Evolutionary conservation across 352 stramenopile species (phyloP).

Genomic region (Phytophthora colocasiae): DNA sequence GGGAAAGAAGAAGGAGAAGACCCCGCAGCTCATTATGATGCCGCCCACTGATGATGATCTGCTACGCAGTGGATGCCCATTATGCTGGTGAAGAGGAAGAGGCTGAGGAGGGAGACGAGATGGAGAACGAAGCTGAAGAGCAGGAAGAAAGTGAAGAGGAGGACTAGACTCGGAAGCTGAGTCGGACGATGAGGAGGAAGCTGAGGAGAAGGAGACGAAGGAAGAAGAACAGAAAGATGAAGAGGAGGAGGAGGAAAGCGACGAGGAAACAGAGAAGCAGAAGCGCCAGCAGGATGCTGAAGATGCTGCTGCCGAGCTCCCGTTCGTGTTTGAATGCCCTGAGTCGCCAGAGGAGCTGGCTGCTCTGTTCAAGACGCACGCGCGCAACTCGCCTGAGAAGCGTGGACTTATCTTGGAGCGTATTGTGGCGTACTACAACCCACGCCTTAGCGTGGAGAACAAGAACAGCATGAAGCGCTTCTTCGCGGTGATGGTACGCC

Average conservation of each 20-base stretch:
- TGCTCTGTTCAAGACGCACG: conserved; percentile 91
- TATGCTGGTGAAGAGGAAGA: conserved; percentile 57
- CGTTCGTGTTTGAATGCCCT: conserved; percentile 95
- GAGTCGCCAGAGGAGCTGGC: conserved; percentile 92
- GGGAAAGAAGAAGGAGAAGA: conserved; percentile 53
- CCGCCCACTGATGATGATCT: conserved; percentile 91
- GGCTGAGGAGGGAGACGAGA: conserved; percentile 67
- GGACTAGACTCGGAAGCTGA: conserved; percentile 51
- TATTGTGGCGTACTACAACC: conserved; percentile 94
- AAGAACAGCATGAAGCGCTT: conserved; percentile 97
- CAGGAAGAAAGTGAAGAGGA: conserved; percentile 50
- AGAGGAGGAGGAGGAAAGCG: conserved; percentile 45
- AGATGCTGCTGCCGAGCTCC: conserved; percentile 85
- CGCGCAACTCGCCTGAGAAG: conserved; percentile 69
- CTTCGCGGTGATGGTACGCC: conserved; percentile 93
- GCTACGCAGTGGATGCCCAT: conserved; percentile 70
- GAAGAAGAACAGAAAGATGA: conserved; percentile 53
- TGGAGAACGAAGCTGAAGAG: conserved; percentile 61
- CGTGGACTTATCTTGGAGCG: conserved; percentile 92
- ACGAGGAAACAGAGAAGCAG: conserved; percentile 89
- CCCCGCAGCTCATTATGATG: conserved; percentile 74
- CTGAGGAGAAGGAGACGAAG: conserved; percentile 41
- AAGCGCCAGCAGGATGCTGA: conserved; percentile 55
- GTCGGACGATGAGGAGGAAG: conserved; percentile 53
- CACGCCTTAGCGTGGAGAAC: conserved; percentile 94